Base-by-base conservation (phyloP, 2,329 filamentous ascomycete genomes). In the Fonsecaea nubica region DNA sequence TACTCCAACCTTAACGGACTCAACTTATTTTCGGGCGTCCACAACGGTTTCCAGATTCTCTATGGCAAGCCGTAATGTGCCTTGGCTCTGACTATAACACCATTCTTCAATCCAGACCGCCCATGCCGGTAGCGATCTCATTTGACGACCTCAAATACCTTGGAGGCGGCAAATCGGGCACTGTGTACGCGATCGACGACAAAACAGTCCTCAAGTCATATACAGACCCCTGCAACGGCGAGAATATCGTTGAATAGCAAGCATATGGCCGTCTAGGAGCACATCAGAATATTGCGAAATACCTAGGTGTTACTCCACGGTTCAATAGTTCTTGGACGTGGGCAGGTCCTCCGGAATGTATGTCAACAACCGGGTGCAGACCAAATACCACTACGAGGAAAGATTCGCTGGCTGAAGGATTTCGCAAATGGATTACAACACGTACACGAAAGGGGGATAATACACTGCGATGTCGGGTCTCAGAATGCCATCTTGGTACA, bases 401-500 rank as follows among this genome's bases (percentile, higher is more conserved):
- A 58, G 30, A 8, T 65, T 21, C 45, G 63, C 45, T 65, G 33
- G 63, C 38, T 65, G 63, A 61, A n/a, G 35, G 18, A 67, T n/a
- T 62, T 58, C 50, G 65, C 65, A 38, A 35, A 65, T 25, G 62
- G 65, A 7, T 30, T 62, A 40, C 48, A 38, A 62, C 45, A 68
- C 58, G 25, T 25, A 30, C 65, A 68, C 40, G 52, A 68, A 4
- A 58, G 58, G 30, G 42, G 35, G 18, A 65, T 68, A 62, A 33
- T 67, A 48, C 65, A 65, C 12, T 62, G 48, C 6, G 65, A 67
- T 58, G 65, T 67, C 15, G 65, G 62, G 52, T 65, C 52, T 59
- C 48, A 62, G 52, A 68, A 68, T 40, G 65, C 62, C 62, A 65
- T 65, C n/a, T 40, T 68, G 40, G 58, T 42, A 30, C 38, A 40